Evolutionary conservation across 2,329 filamentous ascomycete species (phyloP).

Genomic region (Fusarium euwallaceae): DNA sequence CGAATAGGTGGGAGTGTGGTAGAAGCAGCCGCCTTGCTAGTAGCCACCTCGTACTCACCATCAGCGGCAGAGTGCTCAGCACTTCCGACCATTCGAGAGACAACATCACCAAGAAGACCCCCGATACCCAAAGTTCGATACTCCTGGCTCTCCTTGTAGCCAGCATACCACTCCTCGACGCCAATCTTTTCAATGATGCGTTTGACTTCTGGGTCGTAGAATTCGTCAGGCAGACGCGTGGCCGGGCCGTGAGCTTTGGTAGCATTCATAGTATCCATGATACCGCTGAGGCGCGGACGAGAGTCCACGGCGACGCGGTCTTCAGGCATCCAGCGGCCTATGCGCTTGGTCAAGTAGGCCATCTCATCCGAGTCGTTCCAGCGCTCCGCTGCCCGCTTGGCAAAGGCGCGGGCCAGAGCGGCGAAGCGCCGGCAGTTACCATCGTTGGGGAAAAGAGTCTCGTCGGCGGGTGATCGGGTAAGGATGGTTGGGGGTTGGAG

Average conservation of each 20-base stretch:
- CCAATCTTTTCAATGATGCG: constrained; percentile 80
- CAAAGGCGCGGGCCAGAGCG: constrained; percentile 77
- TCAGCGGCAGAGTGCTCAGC: constrained; percentile 69
- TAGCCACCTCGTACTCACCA: constrained; percentile 63
- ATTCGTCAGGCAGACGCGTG: constrained; percentile 84
- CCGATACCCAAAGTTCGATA: constrained; percentile 94
- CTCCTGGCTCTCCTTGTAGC: constrained; percentile 86
- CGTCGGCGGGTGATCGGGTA: constrained; percentile 73
- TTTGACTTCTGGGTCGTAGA: constrained; percentile 83
- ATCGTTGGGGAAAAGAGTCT: constrained; percentile 86
- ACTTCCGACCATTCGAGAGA: constrained; percentile 78
- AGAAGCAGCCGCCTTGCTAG: constrained; percentile 49
- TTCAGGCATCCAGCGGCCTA: constrained; percentile 88
- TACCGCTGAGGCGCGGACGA: constrained; percentile 85
- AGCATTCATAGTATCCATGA: constrained; percentile 95
- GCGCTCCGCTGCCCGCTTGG: constrained; percentile 75
- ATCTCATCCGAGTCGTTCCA: constrained; percentile 87
- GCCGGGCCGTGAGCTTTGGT: constrained; percentile 82
- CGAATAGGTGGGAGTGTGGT: constrained; percentile 65
- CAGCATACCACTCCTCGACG: constrained; percentile 93
- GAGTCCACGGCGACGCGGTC: constrained; percentile 84
- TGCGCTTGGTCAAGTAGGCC: constrained; percentile 81
- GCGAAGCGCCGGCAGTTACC: constrained; percentile 79
- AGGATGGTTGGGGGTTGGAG: constrained; percentile 76
- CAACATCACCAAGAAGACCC: constrained; percentile 84